Conservation (phyloP, 257 asterid species). For the Solanum microdontum region DNA sequence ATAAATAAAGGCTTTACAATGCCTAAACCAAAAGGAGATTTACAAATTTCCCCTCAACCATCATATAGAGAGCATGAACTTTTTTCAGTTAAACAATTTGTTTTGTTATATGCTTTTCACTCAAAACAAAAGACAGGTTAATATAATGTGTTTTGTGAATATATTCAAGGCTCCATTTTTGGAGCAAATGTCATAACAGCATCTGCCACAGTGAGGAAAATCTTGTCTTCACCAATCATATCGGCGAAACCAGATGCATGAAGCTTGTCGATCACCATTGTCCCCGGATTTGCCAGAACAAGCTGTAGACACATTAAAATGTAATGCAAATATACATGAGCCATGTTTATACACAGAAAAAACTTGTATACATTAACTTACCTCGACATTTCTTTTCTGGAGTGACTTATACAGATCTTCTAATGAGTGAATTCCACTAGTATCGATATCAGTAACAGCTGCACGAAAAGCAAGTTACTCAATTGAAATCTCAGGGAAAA, state of each 20-base stretch:
- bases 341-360: neutral
- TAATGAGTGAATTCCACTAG: constrained; percentile 76
- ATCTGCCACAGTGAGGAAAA: constrained; percentile 66
- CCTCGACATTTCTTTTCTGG: constrained; percentile 46
- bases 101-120: neutral
- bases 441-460: constrained; percentile 92
- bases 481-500: neutral
- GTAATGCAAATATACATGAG: neutral
- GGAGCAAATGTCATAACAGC: constrained; percentile 55
- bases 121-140: neutral
- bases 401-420: constrained; percentile 59
- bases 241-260: constrained; percentile 36
- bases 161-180: constrained; percentile 52
- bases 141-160: neutral
- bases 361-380: neutral
- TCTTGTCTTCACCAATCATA: constrained; percentile 48
- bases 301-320: constrained; percentile 30
- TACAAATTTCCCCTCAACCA: neutral
- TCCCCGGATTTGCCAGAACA: constrained; percentile 71
- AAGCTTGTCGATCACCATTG: constrained; percentile 51
- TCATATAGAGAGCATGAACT: neutral
- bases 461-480: constrained; percentile 6
- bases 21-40: neutral
- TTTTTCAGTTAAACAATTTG: neutral
- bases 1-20: neutral